phyloP scores from a whole-genome alignment of 2,329 filamentous ascomycete species.

The Monilinia vaccinii-corymbosi region DNA sequence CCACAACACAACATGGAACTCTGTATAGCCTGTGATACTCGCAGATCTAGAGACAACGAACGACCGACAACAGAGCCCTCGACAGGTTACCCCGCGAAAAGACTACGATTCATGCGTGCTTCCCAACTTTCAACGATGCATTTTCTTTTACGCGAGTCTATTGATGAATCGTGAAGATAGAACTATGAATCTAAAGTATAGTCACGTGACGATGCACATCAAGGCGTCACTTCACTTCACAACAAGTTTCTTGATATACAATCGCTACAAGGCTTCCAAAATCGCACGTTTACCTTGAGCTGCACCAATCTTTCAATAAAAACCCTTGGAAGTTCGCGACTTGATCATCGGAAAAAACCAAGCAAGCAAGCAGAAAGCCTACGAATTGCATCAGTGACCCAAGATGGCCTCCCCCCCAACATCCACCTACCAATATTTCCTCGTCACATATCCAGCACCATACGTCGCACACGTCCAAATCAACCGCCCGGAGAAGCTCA shows the following conservation, averaged over 20 bases:
- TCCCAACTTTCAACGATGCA: too few relatives aligned
- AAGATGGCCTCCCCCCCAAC: slow-evolving; percentile 14
- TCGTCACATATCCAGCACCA: slow-evolving; percentile 59
- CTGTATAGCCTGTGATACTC: too few relatives aligned
- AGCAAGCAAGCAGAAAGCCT: background rate
- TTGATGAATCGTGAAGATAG: too few relatives aligned
- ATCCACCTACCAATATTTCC: slow-evolving; percentile 31
- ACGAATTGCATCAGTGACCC: background rate
- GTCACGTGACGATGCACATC: background rate
- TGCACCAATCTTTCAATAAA: background rate
- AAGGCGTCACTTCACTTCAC: background rate
- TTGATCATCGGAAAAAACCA: background rate
- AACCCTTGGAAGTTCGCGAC: background rate
- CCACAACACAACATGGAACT: too few relatives aligned
- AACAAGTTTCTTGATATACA: background rate
- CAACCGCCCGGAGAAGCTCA: slow-evolving; percentile 77
- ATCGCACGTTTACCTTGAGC: background rate
- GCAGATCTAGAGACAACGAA: too few relatives aligned
- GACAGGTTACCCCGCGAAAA: background rate
- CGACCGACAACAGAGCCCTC: too few relatives aligned
- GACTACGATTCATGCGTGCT: too few relatives aligned
- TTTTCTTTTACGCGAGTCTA: too few relatives aligned
- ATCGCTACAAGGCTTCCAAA: background rate
- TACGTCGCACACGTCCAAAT: slow-evolving; percentile 88
- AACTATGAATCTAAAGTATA: too few relatives aligned